A percentile compares a stretch with the other conserved stretches of the same genome.
phyloP scores from a whole-genome alignment of 495 filamentous ascomycete species.

The Bacidia gigantensis region DNA sequence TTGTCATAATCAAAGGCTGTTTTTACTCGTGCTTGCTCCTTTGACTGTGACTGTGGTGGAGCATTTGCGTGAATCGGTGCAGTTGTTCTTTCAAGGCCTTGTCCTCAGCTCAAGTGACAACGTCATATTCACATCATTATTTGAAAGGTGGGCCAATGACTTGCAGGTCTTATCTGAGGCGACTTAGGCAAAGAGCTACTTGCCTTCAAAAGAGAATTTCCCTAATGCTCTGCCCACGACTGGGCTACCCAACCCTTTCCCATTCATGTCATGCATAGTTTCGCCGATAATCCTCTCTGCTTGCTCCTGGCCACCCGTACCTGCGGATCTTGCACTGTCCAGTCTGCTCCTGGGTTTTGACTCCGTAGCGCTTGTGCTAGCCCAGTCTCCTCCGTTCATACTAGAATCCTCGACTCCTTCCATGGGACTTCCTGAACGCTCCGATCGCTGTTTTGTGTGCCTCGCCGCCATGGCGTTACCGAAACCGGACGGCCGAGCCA shows the following conservation, averaged over 20 bases:
- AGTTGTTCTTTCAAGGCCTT: too few species aligned
- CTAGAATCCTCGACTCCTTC: constrained; percentile 23
- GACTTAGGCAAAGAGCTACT: too few species aligned
- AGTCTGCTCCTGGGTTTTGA: constrained; percentile 32
- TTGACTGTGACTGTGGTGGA: too few species aligned
- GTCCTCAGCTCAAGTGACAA: too few species aligned
- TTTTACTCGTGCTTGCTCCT: too few species aligned
- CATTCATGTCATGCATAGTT: constrained; percentile 1
- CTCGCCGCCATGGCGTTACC: constrained; percentile 11
- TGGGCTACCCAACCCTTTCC: neutral
- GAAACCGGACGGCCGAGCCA: constrained; percentile 14
- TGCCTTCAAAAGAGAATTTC: constrained; percentile 10
- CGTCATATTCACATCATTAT: too few species aligned
- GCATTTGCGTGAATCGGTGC: too few species aligned
- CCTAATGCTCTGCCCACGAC: constrained; percentile 4
- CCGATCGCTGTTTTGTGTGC: constrained; percentile 7
- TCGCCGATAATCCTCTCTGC: constrained; percentile 19
- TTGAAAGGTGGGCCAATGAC: too few species aligned
- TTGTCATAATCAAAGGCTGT: too few species aligned
- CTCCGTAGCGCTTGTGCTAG: constrained; percentile 43
- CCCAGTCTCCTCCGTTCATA: constrained; percentile 40
- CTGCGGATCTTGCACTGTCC: neutral
- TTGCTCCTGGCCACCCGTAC: constrained; percentile 11
- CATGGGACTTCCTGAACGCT: constrained; percentile 20
- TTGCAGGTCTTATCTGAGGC: too few species aligned